A percentile compares a stretch with the other conserved stretches of the same genome.
These are phyloP conservation scores for Amaranthus cruentus DNA, from an alignment of 148 eudicot species.

Conservation along the genomic window DNA sequence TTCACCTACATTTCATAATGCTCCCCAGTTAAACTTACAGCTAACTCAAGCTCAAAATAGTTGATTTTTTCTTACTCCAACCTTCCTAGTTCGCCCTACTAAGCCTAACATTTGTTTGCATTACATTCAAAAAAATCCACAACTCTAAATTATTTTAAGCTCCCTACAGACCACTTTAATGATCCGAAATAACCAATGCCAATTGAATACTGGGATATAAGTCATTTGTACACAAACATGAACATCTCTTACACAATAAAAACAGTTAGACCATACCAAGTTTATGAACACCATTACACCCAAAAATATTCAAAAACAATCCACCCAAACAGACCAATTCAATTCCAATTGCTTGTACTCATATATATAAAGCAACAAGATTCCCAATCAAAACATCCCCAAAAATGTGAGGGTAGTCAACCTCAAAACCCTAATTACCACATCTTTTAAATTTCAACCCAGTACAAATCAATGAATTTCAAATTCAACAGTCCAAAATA, in stretches of 20 bases:
- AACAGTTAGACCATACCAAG: neutral
- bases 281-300: neutral
- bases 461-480: neutral
- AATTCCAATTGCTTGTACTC: too few species aligned
- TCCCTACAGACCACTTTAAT: neutral
- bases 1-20: neutral
- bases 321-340: neutral
- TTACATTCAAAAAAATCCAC: neutral
- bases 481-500: neutral
- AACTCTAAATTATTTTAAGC: neutral
- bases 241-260: neutral
- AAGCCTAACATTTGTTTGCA: neutral
- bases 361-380: neutral
- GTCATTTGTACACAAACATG: neutral
- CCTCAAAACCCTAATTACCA: neutral
- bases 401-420: neutral
- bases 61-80: neutral
- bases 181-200: slow-evolving; percentile 9
- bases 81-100: neutral
- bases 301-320: neutral
- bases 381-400: neutral
- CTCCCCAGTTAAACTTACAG: neutral
- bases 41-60: neutral
- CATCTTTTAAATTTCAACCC: neutral
- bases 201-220: neutral